Conservation (phyloP, 345 rosid species). For the Dovyalis caffra region DNA sequence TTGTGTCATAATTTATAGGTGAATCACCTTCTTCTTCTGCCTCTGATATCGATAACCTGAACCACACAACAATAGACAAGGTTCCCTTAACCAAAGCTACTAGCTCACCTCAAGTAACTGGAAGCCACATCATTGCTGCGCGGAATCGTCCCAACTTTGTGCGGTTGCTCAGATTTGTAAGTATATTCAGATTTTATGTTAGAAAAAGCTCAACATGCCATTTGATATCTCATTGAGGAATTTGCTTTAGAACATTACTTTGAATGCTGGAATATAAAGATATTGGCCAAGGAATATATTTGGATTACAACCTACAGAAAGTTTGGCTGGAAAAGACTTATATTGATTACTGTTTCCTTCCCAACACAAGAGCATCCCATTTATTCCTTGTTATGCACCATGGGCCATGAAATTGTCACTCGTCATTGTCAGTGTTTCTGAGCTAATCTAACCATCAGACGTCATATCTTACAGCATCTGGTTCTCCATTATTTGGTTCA, state of each 20-base stretch:
- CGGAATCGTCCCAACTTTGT: constrained; percentile 53
- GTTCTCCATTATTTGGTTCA: not conserved
- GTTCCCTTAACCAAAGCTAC: constrained; percentile 59
- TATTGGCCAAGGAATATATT: not conserved
- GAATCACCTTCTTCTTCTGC: constrained; percentile 99
- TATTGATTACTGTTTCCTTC: not conserved
- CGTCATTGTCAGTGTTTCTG: not conserved
- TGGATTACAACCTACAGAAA: not conserved
- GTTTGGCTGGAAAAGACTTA: not conserved
- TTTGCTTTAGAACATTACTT: not conserved
- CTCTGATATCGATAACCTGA: constrained; percentile 89
- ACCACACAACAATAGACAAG: constrained; percentile 71
- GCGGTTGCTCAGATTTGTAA: constrained; percentile 80
- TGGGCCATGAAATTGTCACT: not conserved
- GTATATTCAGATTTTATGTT: constrained; percentile 29
- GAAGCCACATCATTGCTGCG: constrained; percentile 63
- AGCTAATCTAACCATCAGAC: not conserved
- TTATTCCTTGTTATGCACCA: not conserved
- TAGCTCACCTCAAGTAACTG: constrained; percentile 74
- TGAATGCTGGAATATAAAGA: not conserved
- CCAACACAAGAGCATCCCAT: not conserved
- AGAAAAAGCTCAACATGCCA: not conserved
- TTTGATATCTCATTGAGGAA: not conserved
- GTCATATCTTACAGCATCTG: not conserved
- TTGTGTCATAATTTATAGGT: constrained; percentile 41